Percentiles rank a stretch among this genome's conserved stretches.
phyloP scores from a whole-genome alignment of 768 basidiomycete genomes.

The Tulasnella sp. region DNA sequence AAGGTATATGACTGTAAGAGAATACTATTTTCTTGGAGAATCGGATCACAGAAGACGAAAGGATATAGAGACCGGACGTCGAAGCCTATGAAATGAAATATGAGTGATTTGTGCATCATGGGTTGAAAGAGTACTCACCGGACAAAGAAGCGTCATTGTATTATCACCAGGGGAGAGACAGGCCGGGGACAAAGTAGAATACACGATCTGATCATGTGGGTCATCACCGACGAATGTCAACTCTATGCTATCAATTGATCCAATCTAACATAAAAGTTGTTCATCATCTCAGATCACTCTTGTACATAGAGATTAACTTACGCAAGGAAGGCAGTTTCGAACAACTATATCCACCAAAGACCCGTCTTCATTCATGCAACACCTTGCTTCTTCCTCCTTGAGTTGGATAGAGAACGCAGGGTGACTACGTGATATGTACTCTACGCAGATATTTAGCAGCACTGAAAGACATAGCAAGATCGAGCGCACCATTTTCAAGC shows the following conservation, averaged over 20 bases:
- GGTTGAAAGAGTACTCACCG: too few relatives aligned
- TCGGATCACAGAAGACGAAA: conserved; percentile 55
- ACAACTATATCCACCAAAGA: conserved; percentile 47
- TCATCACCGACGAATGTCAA: conserved; percentile 42
- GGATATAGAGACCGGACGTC: conserved; percentile 50
- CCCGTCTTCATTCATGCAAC: conserved; percentile 53
- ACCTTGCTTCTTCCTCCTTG: conserved; percentile 31
- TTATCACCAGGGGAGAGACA: conserved; percentile 48
- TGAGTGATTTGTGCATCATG: background rate
- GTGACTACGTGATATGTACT: conserved; percentile 57
- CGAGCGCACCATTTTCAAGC: conserved; percentile 22
- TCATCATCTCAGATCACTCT: too few relatives aligned
- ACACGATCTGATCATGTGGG: conserved; percentile 47
- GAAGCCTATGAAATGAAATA: conserved; percentile 40
- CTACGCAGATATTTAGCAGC: conserved; percentile 8
- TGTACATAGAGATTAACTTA: conserved; percentile 33
- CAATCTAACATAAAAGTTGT: conserved; percentile 35
- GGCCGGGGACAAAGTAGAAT: conserved; percentile 35
- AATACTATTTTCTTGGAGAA: too few relatives aligned
- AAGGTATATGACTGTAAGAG: too few relatives aligned
- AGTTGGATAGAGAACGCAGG: conserved; percentile 47
- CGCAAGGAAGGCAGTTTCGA: conserved; percentile 60
- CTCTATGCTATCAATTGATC: conserved; percentile 49
- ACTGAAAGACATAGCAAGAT: background rate
- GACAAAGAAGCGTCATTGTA: conserved; percentile 46